Conservation (phyloP, 352 stramenopile genomes). For the Globisporangium paroecandrum region DNA sequence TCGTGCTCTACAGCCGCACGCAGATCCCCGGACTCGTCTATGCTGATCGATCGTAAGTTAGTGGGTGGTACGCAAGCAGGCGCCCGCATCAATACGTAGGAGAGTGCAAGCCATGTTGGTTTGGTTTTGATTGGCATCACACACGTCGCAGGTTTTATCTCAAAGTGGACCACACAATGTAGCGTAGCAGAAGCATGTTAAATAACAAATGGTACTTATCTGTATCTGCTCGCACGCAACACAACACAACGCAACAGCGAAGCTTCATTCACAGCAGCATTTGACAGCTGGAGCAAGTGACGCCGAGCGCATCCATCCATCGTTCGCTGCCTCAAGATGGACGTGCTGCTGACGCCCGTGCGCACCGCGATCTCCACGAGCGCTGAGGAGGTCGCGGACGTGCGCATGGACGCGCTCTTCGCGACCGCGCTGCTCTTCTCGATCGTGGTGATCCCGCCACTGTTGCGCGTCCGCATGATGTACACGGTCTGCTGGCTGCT, state of each 20-base stretch:
- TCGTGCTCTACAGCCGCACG: slow-evolving; percentile 67
- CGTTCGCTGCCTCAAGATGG: slow-evolving; percentile 18
- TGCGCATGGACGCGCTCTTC: slow-evolving; percentile 41
- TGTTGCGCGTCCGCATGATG: slow-evolving; percentile 65
- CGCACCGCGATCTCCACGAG: slow-evolving; percentile 13
- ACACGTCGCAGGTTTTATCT: not conserved
- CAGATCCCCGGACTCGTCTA: slow-evolving; percentile 47
- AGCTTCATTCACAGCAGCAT: not conserved
- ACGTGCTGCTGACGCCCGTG: slow-evolving; percentile 25
- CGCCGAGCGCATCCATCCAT: not conserved
- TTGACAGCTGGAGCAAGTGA: not conserved
- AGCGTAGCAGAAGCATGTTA: not conserved
- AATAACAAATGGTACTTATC: not conserved
- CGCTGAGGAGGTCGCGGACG: slow-evolving; percentile 14
- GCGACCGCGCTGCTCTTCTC: slow-evolving; percentile 56
- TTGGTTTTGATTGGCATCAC: not conserved
- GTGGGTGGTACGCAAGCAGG: not conserved
- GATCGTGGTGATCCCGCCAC: slow-evolving; percentile 50
- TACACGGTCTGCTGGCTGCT: slow-evolving; percentile 78
- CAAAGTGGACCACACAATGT: not conserved
- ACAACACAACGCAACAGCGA: too few species aligned
- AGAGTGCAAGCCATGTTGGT: not conserved
- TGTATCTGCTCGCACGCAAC: not conserved
- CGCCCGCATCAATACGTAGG: not conserved
- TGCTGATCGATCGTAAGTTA: slow-evolving; percentile 11